phyloP scores from a whole-genome alignment of 2,329 filamentous ascomycete species.

The Neocatenulostroma microsporum region DNA sequence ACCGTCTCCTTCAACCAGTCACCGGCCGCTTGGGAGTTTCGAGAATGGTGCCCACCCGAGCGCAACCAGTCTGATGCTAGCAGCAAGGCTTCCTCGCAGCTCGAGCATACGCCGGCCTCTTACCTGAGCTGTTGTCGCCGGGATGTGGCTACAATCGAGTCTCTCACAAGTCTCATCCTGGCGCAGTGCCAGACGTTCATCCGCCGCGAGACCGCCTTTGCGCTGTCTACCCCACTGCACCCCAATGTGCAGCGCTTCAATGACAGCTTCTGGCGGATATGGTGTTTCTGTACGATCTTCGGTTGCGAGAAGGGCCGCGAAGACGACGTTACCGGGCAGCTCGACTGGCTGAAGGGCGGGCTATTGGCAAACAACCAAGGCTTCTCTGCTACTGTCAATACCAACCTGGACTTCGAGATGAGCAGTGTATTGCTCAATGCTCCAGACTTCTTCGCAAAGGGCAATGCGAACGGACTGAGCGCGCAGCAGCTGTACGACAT shows the following conservation, averaged over 20 bases:
- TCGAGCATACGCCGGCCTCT: slow-evolving; percentile 46
- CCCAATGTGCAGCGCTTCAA: slow-evolving; percentile 46
- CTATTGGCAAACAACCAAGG: slow-evolving; percentile 42
- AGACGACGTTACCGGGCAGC: slow-evolving; percentile 51
- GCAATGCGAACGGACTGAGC: slow-evolving; percentile 49
- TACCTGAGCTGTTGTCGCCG: slow-evolving; percentile 47
- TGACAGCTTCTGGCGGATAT: slow-evolving; percentile 57
- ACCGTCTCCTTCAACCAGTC: slow-evolving; percentile 46
- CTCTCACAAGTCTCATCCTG: slow-evolving; percentile 50
- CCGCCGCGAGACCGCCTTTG: slow-evolving; percentile 48
- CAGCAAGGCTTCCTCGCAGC: slow-evolving; percentile 27
- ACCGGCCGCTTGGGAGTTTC: slow-evolving; percentile 52
- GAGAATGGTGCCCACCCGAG: slow-evolving; percentile 50
- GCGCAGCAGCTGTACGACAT: slow-evolving; percentile 55
- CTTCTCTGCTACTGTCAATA: slow-evolving; percentile 40
- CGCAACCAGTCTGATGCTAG: slow-evolving; percentile 33
- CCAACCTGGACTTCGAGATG: slow-evolving; percentile 42
- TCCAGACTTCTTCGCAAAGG: slow-evolving; percentile 50
- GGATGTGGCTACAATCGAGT: slow-evolving; percentile 47
- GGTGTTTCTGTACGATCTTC: slow-evolving; percentile 59
- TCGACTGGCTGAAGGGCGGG: slow-evolving; percentile 57
- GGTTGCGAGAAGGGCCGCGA: slow-evolving; percentile 51
- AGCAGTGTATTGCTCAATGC: slow-evolving; percentile 49
- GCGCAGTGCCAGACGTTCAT: slow-evolving; percentile 50
- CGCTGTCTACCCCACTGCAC: slow-evolving; percentile 42